phyloP scores from a whole-genome alignment of 2,329 filamentous ascomycete species.

The Penicillium rolfsii region DNA sequence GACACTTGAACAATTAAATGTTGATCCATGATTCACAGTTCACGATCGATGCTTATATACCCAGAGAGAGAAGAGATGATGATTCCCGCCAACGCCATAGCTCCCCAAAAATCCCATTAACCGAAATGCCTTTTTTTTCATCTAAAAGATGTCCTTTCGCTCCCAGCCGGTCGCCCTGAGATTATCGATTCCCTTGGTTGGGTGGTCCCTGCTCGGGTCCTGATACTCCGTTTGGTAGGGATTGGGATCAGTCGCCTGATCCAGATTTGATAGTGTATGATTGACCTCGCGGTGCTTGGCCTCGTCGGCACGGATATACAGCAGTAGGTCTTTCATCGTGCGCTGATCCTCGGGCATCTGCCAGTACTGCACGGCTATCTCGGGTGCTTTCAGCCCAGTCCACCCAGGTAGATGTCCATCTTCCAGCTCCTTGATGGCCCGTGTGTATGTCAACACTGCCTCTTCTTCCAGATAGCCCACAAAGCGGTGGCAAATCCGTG shows the following conservation, averaged over 20 bases:
- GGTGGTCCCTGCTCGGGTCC: constrained; percentile 67
- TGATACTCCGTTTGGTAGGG: constrained; percentile 87
- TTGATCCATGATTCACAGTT: not conserved
- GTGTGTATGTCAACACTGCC: constrained; percentile 92
- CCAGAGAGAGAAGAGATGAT: not conserved
- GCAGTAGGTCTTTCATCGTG: constrained; percentile 81
- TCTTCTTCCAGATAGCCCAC: constrained; percentile 98
- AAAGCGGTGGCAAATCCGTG: constrained; percentile 88
- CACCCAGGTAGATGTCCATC: constrained; percentile 81
- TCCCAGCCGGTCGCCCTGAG: constrained; percentile 78
- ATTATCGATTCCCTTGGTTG: constrained; percentile 67
- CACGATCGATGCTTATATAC: not conserved
- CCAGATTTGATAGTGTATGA: constrained; percentile 86
- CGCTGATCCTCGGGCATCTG: constrained; percentile 82
- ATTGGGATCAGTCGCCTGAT: constrained; percentile 86
- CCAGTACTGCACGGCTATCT: constrained; percentile 92
- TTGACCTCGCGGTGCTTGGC: constrained; percentile 92
- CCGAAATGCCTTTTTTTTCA: not conserved
- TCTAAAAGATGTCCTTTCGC: constrained; percentile 71
- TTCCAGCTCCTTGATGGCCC: constrained; percentile 85
- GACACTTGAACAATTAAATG: not conserved
- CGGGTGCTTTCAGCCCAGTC: constrained; percentile 76
- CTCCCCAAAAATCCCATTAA: not conserved
- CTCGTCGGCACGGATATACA: constrained; percentile 90
- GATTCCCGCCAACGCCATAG: not conserved